phyloP scores from a whole-genome alignment of 768 basidiomycete species.

The Tulasnella sp. region DNA sequence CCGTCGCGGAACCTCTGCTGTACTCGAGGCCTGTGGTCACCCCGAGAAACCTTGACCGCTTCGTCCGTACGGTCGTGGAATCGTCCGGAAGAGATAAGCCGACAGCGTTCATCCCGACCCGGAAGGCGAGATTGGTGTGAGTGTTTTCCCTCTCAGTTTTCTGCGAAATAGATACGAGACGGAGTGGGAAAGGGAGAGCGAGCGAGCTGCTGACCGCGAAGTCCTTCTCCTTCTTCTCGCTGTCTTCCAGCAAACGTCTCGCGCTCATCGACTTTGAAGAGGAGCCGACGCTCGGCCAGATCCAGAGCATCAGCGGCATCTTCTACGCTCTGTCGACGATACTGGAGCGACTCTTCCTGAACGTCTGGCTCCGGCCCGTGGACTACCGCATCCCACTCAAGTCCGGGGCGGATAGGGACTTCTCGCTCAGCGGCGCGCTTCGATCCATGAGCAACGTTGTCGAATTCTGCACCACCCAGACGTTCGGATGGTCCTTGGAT shows the following conservation, averaged over 20 bases:
- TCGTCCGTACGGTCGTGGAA: neutral
- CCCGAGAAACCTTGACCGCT: neutral
- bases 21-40: neutral
- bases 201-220: too few relatives aligned
- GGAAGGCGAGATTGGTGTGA: slow-evolving; percentile 1
- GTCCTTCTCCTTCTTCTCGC: neutral
- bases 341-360: neutral
- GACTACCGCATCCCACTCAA: neutral
- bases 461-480: neutral
- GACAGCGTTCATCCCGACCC: neutral
- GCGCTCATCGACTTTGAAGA: neutral
- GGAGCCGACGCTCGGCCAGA: neutral
- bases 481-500: neutral
- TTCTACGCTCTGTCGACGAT: neutral
- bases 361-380: slow-evolving; percentile 1
- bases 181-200: too few relatives aligned
- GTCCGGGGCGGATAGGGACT: neutral
- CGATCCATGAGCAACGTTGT: neutral
- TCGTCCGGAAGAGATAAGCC: neutral
- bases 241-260: neutral
- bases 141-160: neutral
- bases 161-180: neutral
- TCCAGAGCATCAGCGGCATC: neutral
- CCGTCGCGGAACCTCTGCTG: neutral
- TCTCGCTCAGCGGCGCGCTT: neutral